Percentiles rank a stretch among this genome's conserved stretches.
These are phyloP conservation scores for Sordaria brevicollis DNA, from an alignment of 495 filamentous ascomycete species.

Conservation along the genomic window DNA sequence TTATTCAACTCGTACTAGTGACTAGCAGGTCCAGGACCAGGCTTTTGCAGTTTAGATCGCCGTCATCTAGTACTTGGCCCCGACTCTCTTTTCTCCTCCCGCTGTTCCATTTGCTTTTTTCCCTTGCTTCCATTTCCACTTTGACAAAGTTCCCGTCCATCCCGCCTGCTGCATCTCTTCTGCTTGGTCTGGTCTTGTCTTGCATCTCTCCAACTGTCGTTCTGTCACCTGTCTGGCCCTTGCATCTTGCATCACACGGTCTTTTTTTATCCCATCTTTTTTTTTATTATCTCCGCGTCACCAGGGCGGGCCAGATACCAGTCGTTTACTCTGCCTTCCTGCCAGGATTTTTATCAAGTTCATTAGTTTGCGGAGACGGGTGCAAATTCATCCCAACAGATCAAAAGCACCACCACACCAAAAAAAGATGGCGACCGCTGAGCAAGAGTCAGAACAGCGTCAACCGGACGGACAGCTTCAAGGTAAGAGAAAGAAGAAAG, in stretches of 20 bases:
- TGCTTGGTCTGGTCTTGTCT: background rate
- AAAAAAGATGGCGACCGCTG: slow-evolving; percentile 10
- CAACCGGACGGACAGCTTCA: slow-evolving; percentile 1
- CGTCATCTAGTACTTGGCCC: background rate
- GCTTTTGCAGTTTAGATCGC: background rate
- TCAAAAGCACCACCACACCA: background rate
- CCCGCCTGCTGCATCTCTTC: background rate
- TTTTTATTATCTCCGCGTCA: background rate
- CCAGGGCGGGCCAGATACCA: background rate
- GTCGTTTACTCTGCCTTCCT: background rate
- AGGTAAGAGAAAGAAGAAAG: slow-evolving; percentile 4
- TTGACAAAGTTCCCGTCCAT: background rate
- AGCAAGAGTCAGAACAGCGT: slow-evolving; percentile 9
- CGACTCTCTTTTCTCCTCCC: background rate
- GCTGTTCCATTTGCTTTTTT: background rate
- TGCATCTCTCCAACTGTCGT: background rate
- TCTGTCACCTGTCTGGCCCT: background rate
- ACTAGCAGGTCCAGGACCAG: background rate
- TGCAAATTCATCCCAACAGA: background rate
- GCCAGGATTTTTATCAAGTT: background rate
- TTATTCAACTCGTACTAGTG: background rate
- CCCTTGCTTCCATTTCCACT: background rate
- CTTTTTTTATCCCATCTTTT: background rate
- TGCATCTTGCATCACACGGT: background rate
- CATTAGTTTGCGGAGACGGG: background rate